Base-by-base conservation (phyloP, 176 grass and related monocot genomes). In the Triticum timopheevii region DNA sequence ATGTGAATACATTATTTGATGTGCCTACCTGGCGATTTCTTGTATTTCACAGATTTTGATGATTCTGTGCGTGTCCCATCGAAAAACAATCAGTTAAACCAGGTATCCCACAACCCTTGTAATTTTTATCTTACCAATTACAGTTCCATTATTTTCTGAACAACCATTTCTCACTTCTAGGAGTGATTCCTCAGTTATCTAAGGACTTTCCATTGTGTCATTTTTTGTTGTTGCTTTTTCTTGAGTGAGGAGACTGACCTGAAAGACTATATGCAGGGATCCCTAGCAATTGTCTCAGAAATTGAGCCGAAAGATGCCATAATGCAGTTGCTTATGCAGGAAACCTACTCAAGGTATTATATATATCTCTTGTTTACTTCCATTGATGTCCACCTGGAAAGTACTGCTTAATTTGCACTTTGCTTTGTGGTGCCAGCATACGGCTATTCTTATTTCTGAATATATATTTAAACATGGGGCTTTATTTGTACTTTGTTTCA, bases 331-430 rank as follows among this genome's bases (percentile, higher is more conserved):
- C 86, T 95, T 59, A 88, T 91, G 91, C 89, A 91, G 80, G 93
- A 98, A 79, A 95, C 91, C 36, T 98, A 87, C 81, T 95, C 96
- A 84, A 93, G 96, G 96, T 98, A 92, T 86, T 65, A 69, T 65
- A 73, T 65, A 73, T 35, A 75, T 23, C 52, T 23, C 52, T 74
- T 52, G 68, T 54, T 44, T 63, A 71, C 16, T 58, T 61, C 72
- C 13, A 63, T 80, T 44, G 67, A 67, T 68, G 19, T 23, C 12
- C 79, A 65, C 87, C 20, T 63, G 22, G 40, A 80, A 15, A 28
- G 45, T 80, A 49, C 23, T 36, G 7, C 56, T 80, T 73, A 23
- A 27, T 66, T 83, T 73, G 9, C 2, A 35, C 79, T 56, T 66
- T 81, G 17, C 34, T 20, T 75, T 85, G 13, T 76, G 24, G 42